Percentiles rank a stretch among this genome's conserved stretches.
phyloP scores from a whole-genome alignment of 257 asterid species.

The Galeopsis tetrahit region DNA sequence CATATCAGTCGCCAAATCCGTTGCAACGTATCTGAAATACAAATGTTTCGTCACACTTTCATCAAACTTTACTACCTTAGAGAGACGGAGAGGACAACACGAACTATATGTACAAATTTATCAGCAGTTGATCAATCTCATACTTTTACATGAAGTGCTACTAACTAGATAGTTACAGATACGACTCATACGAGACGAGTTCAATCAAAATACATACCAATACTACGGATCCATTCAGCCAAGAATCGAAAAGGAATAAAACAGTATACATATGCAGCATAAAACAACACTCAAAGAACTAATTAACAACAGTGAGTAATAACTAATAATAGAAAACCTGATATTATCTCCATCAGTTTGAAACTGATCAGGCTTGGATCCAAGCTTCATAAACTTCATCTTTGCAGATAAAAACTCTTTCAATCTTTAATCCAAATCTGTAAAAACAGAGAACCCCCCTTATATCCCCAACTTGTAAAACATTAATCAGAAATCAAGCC shows the following conservation, averaged over 20 bases:
- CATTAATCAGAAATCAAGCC: slow-evolving; percentile 30
- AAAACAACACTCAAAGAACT: not conserved
- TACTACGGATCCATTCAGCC: not conserved
- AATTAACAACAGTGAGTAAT: not conserved
- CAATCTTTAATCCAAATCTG: slow-evolving; percentile 26
- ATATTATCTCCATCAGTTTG: slow-evolving; percentile 70
- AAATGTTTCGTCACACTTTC: slow-evolving; percentile 19
- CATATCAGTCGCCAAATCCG: slow-evolving; percentile 52
- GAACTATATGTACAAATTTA: not conserved
- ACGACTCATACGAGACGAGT: not conserved
- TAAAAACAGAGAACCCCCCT: slow-evolving; percentile 29
- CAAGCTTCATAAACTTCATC: slow-evolving; percentile 93
- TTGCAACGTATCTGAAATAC: slow-evolving; percentile 50
- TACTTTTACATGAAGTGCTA: not conserved
- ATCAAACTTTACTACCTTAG: not conserved
- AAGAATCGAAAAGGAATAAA: not conserved
- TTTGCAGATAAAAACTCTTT: slow-evolving; percentile 29
- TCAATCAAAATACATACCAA: not conserved
- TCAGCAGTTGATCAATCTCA: not conserved
- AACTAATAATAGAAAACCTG: slow-evolving; percentile 50
- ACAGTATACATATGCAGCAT: not conserved
- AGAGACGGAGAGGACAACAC: too few relatives aligned
- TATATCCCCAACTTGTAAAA: slow-evolving; percentile 29
- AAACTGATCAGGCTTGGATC: slow-evolving; percentile 83
- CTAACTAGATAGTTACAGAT: not conserved